Evolutionary conservation across 225 moss, liverwort and hornwort species (phyloP), one percentile per base, ranked within the genome.

Genomic region (Marchantia paleacea): DNA sequence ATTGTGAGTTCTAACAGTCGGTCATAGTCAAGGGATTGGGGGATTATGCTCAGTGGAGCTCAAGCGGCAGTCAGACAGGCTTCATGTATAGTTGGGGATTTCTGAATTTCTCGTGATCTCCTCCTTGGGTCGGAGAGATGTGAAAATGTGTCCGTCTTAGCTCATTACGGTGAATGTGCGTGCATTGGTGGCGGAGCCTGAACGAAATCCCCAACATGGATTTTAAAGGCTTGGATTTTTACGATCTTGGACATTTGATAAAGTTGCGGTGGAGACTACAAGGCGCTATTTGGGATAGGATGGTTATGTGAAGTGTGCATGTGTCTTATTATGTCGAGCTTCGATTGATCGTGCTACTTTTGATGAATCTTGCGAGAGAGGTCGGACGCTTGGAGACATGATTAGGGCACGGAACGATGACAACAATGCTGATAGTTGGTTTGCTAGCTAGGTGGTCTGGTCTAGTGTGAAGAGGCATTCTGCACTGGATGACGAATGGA

Each of bases 391-490:
- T 0, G 4, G 52, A 52, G 47, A 14, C 10, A 70, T 70, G 51
- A 10, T 54, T 73, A 73, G 52, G 52, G 73, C 53, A 73, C n/a
- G 73, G 52, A 19, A 20, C 25, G 49, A 22, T 48, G 47, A 57
- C 16, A 19, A 31, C 57, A 9, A 29, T n/a, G n/a, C n/a, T n/a
- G n/a, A n/a, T 58, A 28, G 19, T 75, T n/a, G n/a, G n/a, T n/a
- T n/a, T n/a, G n/a, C n/a, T n/a, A n/a, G 12, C 29, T 31, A 16
- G 64, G 39, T 31, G 69, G 39, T 69, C 15, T 13, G 16, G 7
- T 52, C n/a, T 10, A 64, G 54, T 79, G 78, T 9, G 24, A n/a
- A n/a, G n/a, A 31, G 68, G 30, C 67, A 79, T 75, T 79, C 26
- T 31, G 25, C 62, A 11, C 51, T 25, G 39, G 8, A 69, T n/a